Base-by-base conservation (phyloP, 257 asterid genomes). In the Capsicum chinense region DNA sequence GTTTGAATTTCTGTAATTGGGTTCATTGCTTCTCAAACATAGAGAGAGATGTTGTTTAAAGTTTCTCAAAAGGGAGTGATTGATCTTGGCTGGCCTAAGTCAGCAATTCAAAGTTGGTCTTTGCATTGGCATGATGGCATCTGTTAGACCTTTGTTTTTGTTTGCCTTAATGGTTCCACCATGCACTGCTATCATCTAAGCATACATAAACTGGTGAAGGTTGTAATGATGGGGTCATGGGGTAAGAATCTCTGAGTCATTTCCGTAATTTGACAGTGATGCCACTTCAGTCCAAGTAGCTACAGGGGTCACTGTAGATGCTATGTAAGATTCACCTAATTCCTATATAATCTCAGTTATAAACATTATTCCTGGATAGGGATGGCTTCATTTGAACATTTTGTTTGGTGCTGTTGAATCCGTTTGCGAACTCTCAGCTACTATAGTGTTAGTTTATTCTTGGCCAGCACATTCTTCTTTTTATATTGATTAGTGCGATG, bases 291-390 rank as follows among this genome's bases (percentile, higher is more conserved):
- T 69, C 7, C 33, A 69, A 39, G 79, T 69, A 14, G 33, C 56
- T 69, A 39, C 48, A 39, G 50, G 21, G 42, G 6, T 39, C 26
- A 69, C 7, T 16, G 12, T 44, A 69, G 79, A 39, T 69, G 52
- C 33, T 69, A 63, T 21, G 70, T 63, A 9, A 69, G 79, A 39
- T 6, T 63, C 70, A 26, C 71, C 71, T 64, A 64, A 64, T 64
- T 7, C 17, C 16, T 8, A 11, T 64, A 64, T 26, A 44, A 64
- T 64, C 44, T 64, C 44, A 11, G 9, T 33, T 64, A 26, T 7
- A 1, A 64, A 33, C 44, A 26, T 26, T 5, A 17, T 5, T 33
- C 26, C 44, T 21, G 44, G 71, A 64, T 10, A 64, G 17, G 19
- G 68, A 62, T 19, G 35, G 13, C 19, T 62, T 19, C 6, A 62